phyloP scores from a whole-genome alignment of 2,329 filamentous ascomycete species.

The Fusarium mangiferae region DNA sequence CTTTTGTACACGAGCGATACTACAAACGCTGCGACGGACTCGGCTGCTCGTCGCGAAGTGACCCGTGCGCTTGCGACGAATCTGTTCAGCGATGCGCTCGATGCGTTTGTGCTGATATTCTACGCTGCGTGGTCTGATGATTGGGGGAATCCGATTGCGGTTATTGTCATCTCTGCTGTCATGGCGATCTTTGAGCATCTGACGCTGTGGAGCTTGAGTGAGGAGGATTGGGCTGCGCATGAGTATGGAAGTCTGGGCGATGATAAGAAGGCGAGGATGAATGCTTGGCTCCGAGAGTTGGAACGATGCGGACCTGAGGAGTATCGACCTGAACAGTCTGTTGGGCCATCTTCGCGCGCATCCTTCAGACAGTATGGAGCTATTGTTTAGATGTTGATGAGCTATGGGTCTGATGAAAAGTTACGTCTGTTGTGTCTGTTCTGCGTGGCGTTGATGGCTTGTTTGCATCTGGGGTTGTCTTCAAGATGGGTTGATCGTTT shows the following conservation, averaged over 20 bases:
- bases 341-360: conserved; percentile 29
- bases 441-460: conserved; percentile 22
- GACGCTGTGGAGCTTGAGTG: conserved; percentile 48
- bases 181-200: conserved; percentile 48
- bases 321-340: conserved; percentile 29
- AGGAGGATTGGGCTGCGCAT: conserved; percentile 39
- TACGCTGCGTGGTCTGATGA: conserved; percentile 47
- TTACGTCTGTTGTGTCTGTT: neutral
- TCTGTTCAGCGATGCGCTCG: conserved; percentile 48
- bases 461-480: neutral
- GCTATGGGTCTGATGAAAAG: conserved; percentile 2
- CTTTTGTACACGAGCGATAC: conserved; percentile 44
- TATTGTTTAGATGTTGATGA: conserved; percentile 7
- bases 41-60: conserved; percentile 40
- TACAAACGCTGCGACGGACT: conserved; percentile 11
- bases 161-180: conserved; percentile 45
- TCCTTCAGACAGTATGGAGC: conserved; percentile 30
- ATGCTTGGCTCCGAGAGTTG: conserved; percentile 47
- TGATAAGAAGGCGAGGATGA: conserved; percentile 46
- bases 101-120: conserved; percentile 50
- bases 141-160: conserved; percentile 44
- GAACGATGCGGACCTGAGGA: conserved; percentile 19
- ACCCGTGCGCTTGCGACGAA: conserved; percentile 46
- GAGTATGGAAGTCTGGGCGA: conserved; percentile 39
- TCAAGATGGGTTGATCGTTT: neutral